Conservation (phyloP, 1,139 yeast genomes). For the Geotrichum europaeum region DNA sequence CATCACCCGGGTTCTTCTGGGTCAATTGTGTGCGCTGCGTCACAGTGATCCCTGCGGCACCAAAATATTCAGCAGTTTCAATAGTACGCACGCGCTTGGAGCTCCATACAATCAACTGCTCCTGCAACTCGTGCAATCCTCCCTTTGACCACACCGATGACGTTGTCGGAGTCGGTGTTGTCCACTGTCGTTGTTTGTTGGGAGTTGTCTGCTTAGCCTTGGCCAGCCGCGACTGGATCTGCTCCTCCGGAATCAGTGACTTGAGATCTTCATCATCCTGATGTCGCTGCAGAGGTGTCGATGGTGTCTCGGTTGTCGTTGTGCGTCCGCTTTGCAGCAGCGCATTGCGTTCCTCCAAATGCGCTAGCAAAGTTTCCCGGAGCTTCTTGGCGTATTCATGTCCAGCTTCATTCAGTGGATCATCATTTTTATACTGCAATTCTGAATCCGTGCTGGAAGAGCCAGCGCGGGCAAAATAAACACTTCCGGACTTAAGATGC, state of each 20-base stretch:
- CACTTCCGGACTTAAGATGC: conserved; percentile 76
- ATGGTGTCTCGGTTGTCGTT: no score
- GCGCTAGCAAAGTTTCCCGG: conserved; percentile 37
- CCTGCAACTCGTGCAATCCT: conserved; percentile 29
- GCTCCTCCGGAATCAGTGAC: neutral
- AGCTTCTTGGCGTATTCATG: conserved; percentile 38
- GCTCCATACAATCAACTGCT: conserved; percentile 65
- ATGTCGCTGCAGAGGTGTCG: conserved; percentile 7
- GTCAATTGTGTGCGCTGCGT: conserved; percentile 62
- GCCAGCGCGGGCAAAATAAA: conserved; percentile 70
- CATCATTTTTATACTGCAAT: conserved; percentile 35
- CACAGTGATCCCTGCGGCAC: conserved; percentile 24
- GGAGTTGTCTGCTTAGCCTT: conserved; percentile 16
- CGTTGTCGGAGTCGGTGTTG: conserved; percentile 19
- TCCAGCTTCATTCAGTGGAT: conserved; percentile 36
- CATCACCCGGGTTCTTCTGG: conserved; percentile 87
- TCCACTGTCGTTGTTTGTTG: conserved; percentile 14
- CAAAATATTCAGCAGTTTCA: conserved; percentile 66
- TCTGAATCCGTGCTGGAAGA: conserved; percentile 24
- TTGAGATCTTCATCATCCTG: conserved; percentile 13
- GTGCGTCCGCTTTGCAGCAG: no score
- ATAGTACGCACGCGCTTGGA: conserved; percentile 81
- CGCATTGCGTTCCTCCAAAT: conserved; percentile 26
- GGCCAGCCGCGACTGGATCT: conserved; percentile 7
- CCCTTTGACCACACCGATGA: conserved; percentile 19